Conservation (phyloP, 129 eudicot species). For the Chrysanthemum lavandulifolium region DNA sequence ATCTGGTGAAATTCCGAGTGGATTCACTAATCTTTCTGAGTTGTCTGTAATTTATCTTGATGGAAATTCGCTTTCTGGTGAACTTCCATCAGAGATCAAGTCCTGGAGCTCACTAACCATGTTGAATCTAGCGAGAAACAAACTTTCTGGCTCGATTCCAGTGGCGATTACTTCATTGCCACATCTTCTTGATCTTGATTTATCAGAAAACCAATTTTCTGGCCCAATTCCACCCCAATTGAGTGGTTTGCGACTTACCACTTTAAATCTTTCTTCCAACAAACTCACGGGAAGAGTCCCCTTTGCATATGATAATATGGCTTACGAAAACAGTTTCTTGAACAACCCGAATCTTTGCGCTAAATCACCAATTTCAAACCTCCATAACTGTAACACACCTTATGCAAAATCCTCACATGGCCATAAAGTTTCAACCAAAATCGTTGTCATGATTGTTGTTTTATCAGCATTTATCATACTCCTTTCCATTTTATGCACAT, state of each 20-base stretch:
- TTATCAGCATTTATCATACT: slow-evolving; percentile 45
- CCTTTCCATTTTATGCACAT: slow-evolving; percentile 32
- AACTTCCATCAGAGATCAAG: slow-evolving; percentile 49
- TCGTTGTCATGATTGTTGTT: slow-evolving; percentile 53
- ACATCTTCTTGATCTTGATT: slow-evolving; percentile 67
- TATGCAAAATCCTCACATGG: slow-evolving; percentile 27
- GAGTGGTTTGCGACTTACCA: slow-evolving; percentile 48
- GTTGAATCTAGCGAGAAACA: slow-evolving; percentile 64
- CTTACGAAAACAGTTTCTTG: slow-evolving; percentile 71
- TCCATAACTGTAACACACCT: slow-evolving; percentile 42
- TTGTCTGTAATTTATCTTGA: slow-evolving; percentile 59
- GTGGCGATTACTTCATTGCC: slow-evolving; percentile 49
- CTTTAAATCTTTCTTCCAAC: slow-evolving; percentile 76
- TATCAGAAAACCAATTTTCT: slow-evolving; percentile 66
- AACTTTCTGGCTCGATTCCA: slow-evolving; percentile 78
- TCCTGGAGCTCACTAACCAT: slow-evolving; percentile 70
- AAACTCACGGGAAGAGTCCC: slow-evolving; percentile 71
- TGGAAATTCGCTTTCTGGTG: slow-evolving; percentile 77
- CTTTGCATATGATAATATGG: slow-evolving; percentile 51
- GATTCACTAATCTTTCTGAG: slow-evolving; percentile 54
- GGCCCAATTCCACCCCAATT: slow-evolving; percentile 74
- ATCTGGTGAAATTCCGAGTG: slow-evolving; percentile 69
- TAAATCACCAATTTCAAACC: slow-evolving; percentile 36
- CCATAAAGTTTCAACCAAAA: slow-evolving; percentile 40
- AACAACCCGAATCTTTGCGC: slow-evolving; percentile 69